A percentile compares a stretch with the other conserved stretches of the same genome.
Evolutionary conservation across 139 green algal species (phyloP).

Genomic region (Chlorella sorokiniana): DNA sequence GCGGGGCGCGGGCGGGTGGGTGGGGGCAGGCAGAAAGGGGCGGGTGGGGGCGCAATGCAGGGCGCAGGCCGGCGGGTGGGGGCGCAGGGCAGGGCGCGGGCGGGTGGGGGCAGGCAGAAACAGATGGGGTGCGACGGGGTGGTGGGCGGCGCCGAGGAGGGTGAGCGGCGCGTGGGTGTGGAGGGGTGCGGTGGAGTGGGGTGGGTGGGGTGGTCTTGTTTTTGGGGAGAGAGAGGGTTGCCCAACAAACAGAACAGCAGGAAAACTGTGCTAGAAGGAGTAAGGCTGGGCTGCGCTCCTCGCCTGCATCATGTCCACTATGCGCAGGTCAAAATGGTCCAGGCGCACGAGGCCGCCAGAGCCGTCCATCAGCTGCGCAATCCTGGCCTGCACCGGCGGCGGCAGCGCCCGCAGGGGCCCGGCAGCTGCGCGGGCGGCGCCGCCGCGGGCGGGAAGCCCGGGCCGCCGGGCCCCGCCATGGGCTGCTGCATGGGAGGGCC

Average conservation of each 20-base stretch:
- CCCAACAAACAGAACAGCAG: too few relatives aligned
- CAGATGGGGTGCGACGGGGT: too few relatives aligned
- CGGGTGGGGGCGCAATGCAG: not conserved
- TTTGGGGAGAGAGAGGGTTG: too few relatives aligned
- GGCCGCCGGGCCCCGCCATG: not conserved
- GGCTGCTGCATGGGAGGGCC: constrained; percentile 12
- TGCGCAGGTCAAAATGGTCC: constrained; percentile 37
- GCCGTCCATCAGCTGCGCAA: constrained; percentile 5
- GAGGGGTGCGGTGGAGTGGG: too few relatives aligned
- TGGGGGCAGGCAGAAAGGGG: not conserved
- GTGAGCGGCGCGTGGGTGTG: too few relatives aligned
- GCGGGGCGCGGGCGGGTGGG: not conserved
- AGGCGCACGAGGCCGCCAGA: constrained; percentile 18
- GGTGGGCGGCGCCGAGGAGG: too few relatives aligned
- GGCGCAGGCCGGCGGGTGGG: not conserved
- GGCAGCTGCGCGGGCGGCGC: not conserved
- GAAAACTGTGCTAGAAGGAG: too few relatives aligned
- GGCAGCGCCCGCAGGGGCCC: constrained; percentile 12
- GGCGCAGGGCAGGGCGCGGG: not conserved
- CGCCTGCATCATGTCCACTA: constrained; percentile 24
- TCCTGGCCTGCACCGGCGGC: constrained; percentile 22
- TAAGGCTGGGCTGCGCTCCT: too few relatives aligned
- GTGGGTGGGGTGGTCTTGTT: too few relatives aligned
- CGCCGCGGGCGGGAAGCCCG: not conserved
- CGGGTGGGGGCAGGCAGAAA: not conserved